Evolutionary conservation across 2,329 filamentous ascomycete genomes (phyloP).

Genomic region (Teratosphaeria destructans): DNA sequence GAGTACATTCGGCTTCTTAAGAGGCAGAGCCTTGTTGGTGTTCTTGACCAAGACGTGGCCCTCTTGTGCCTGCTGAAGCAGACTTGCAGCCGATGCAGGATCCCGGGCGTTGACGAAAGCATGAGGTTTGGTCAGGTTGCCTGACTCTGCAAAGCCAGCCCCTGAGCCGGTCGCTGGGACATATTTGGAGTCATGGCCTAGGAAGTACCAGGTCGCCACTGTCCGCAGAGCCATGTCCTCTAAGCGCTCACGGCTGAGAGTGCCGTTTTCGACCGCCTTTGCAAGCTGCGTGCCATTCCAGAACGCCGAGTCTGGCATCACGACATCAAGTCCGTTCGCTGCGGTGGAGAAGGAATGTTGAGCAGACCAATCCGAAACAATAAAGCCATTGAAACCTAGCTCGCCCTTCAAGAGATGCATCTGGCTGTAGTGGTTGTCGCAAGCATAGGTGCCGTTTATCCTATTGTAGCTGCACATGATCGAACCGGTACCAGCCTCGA

Average conservation of each 20-base stretch:
- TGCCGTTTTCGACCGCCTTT: slow-evolving; percentile 20
- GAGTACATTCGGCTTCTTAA: slow-evolving; percentile 34
- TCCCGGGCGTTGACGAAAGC: slow-evolving; percentile 77
- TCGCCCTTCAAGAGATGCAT: slow-evolving; percentile 59
- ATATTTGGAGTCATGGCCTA: slow-evolving; percentile 30
- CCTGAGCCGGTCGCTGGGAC: slow-evolving; percentile 29
- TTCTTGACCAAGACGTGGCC: slow-evolving; percentile 55
- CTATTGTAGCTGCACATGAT: slow-evolving; percentile 70
- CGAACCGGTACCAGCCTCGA: slow-evolving; percentile 53
- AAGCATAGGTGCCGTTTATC: slow-evolving; percentile 59
- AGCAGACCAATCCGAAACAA: slow-evolving; percentile 62
- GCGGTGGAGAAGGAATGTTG: slow-evolving; percentile 58
- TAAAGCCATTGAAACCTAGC: slow-evolving; percentile 40
- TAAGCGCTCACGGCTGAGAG: slow-evolving; percentile 15
- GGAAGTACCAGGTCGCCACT: slow-evolving; percentile 14
- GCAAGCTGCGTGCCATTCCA: slow-evolving; percentile 62
- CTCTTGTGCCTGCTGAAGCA: slow-evolving; percentile 41
- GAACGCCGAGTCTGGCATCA: slow-evolving; percentile 68
- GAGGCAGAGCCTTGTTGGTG: slow-evolving; percentile 44
- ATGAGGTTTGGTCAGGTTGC: slow-evolving; percentile 29
- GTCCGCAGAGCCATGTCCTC: slow-evolving; percentile 22
- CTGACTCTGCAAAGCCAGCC: slow-evolving; percentile 36
- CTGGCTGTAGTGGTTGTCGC: slow-evolving; percentile 50
- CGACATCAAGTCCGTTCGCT: slow-evolving; percentile 69
- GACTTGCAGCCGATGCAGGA: slow-evolving; percentile 58